Evolutionary conservation across 1,139 yeast species (phyloP).

Genomic region (Debaryomycetaceae sp.): DNA sequence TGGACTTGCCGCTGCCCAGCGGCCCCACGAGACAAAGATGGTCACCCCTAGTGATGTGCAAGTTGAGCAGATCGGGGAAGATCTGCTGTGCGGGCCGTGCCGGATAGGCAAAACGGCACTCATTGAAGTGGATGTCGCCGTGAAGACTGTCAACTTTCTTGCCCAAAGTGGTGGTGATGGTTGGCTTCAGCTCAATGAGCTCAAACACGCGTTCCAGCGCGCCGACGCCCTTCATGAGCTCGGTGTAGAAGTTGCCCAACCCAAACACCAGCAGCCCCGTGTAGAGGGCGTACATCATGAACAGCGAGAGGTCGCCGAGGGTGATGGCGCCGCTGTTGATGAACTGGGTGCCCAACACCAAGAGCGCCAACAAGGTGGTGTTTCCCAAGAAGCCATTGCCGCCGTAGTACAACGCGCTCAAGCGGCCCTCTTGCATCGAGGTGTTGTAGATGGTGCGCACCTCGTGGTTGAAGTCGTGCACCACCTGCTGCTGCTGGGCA

Average conservation of each 20-base stretch:
- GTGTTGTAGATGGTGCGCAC: slow-evolving; percentile 69
- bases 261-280: slow-evolving; percentile 91
- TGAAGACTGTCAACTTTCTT: slow-evolving; percentile 25
- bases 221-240: slow-evolving; percentile 94
- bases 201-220: slow-evolving; percentile 93
- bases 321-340: slow-evolving; percentile 70
- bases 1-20: slow-evolving; percentile 93
- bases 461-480: slow-evolving; percentile 52
- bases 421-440: slow-evolving; percentile 75
- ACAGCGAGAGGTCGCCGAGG: slow-evolving; percentile 87
- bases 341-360: slow-evolving; percentile 76
- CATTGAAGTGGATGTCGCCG: slow-evolving; percentile 54
- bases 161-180: slow-evolving; percentile 63
- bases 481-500: slow-evolving; percentile 67
- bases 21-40: slow-evolving; percentile 95
- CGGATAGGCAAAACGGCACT: slow-evolving; percentile 77
- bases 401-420: slow-evolving; percentile 74
- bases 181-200: slow-evolving; percentile 70
- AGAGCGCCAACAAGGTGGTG: slow-evolving; percentile 66
- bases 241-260: slow-evolving; percentile 84
- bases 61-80: slow-evolving; percentile 55
- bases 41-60: slow-evolving; percentile 74
- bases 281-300: slow-evolving; percentile 89
- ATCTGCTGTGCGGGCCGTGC: slow-evolving; percentile 74
- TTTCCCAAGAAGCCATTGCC: slow-evolving; percentile 81